Base-by-base conservation (phyloP, 169 alveolate species). In the Theileria orientalis region DNA sequence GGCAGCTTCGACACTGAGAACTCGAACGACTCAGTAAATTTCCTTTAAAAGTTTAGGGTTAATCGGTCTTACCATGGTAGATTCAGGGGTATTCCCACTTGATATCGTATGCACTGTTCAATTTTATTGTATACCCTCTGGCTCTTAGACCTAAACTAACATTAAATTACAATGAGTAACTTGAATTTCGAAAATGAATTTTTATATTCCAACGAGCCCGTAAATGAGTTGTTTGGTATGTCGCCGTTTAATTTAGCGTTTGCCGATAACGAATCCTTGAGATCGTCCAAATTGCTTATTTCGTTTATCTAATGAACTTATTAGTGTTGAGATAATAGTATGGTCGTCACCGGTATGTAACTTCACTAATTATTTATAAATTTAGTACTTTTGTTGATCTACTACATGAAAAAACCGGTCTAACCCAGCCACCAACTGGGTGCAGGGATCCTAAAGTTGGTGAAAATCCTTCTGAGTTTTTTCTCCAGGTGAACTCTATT, bases 371-470 rank as follows among this genome's bases (percentile, higher is more conserved):
- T n/a, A n/a, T n/a, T n/a, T n/a, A n/a, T 29, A n/a, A n/a, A n/a
- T n/a, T n/a, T n/a, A n/a, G n/a, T 16, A 82, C 89, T 71, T 74
- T 82, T 8, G 79, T 42, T 13, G 80, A 51, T 35, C 89, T 70
- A 8, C 85, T 64, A 51, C 89, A 82, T 23, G 89, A 82, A 46
- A 61, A 82, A 0, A 82, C 79, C 9, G 89, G 89, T 42, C 89
- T 63, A 25, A 73, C 84, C 84, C 85, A 82, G 25, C 85, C 89
- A 46, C 77, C 60, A 49, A 82, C 69, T n/a, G 89, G 89, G 76
- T 82, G 75, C 25, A 82, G 61, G 0, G 87, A 74, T 21, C 76
- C 74, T 23, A 79, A 62, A 19, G 87, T 56, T 6, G 87, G 87
- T 5, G 87, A 79, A 41, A 70, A 79, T n/a, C 87, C 87, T 33